Base-by-base conservation (phyloP, 2,329 filamentous ascomycete genomes). In the Botrytis fragariae region DNA sequence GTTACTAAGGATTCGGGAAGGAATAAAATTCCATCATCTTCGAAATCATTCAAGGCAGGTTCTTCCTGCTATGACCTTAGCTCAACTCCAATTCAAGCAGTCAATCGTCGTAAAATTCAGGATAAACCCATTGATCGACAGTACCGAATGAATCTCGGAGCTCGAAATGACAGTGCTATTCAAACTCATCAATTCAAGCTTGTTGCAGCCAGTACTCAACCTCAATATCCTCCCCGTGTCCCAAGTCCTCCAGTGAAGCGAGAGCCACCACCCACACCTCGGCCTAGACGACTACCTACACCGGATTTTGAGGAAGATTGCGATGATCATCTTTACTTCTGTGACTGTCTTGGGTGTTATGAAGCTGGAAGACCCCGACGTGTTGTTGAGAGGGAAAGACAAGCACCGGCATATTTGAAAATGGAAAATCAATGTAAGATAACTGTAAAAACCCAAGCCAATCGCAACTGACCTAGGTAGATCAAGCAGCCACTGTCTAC, bases 241-340 rank as follows among this genome's bases (percentile, higher is more conserved):
- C 75, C 76, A 42, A 74, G 74, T 54, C 64, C 75, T 35, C 77
- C 75, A 22, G 7, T 37, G n/a, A 44, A 25, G 2, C 71, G 73
- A 60, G 62, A 39, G 1, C 77, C 76, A 57, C 78, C 78, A 51
- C 75, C 76, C 72, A 68, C 79, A 69, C 79, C 79, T 29, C 75
- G 76, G 44, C 75, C 75, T 57, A 45, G 60, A 37, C 74, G 78
- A 20, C 65, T 80, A 20, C 74, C 77, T 48, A 78, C 78, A 37
- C 79, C 79, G 14, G 77, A 79, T 57, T 57, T 79, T 45, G 70
- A 75, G 32, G 76, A 78, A 22, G 44, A 75, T 51, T 71, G 35
- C 10, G 32, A 62, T 51, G n/a, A 51, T 45, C 25, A 35, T 35
- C 54, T 45, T 6, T 20, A 61, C 20, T 73, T 73, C 44, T 73